These are phyloP conservation scores for Crinitomyces ghanaensis DNA, from an alignment of 805 yeast genomes.

Conservation along the genomic window DNA sequence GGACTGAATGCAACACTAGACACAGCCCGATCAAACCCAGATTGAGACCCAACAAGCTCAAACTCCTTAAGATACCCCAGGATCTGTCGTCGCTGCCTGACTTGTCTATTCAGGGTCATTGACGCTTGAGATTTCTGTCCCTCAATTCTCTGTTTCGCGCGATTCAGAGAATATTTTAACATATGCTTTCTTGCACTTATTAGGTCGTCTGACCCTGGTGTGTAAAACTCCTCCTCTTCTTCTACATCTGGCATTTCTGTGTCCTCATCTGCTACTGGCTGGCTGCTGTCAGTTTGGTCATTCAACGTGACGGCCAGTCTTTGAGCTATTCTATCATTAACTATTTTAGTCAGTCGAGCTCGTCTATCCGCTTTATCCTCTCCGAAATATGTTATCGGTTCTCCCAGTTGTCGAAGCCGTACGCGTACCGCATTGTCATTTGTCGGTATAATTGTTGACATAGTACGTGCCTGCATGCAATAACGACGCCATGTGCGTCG, in stretches of 20 bases:
- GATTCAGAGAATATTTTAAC: constrained; percentile 38
- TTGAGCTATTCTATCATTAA: constrained; percentile 34
- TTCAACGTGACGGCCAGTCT: too few species aligned
- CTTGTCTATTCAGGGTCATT: constrained; percentile 32
- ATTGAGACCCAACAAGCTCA: constrained; percentile 55
- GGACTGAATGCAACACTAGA: constrained; percentile 43
- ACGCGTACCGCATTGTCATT: constrained; percentile 51
- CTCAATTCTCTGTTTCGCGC: constrained; percentile 34
- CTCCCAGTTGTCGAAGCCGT: constrained; percentile 37
- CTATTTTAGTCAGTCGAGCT: constrained; percentile 41
- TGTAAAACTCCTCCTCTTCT: constrained; percentile 71
- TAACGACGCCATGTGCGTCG: too few species aligned
- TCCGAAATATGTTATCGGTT: constrained; percentile 45
- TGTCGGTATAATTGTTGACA: too few species aligned
- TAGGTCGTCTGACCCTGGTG: constrained; percentile 58
- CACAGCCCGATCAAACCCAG: constrained; percentile 57
- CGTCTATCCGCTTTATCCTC: constrained; percentile 56
- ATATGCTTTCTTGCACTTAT: constrained; percentile 40
- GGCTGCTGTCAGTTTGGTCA: too few species aligned
- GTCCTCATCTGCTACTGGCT: constrained; percentile 13
- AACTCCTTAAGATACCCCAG: constrained; percentile 26
- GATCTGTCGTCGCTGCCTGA: constrained; percentile 37
- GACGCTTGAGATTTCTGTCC: constrained; percentile 24
- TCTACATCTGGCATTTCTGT: constrained; percentile 33
- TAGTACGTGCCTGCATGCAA: too few species aligned